Base-by-base conservation (phyloP, 129 eudicot species). In the Logfia minima region DNA sequence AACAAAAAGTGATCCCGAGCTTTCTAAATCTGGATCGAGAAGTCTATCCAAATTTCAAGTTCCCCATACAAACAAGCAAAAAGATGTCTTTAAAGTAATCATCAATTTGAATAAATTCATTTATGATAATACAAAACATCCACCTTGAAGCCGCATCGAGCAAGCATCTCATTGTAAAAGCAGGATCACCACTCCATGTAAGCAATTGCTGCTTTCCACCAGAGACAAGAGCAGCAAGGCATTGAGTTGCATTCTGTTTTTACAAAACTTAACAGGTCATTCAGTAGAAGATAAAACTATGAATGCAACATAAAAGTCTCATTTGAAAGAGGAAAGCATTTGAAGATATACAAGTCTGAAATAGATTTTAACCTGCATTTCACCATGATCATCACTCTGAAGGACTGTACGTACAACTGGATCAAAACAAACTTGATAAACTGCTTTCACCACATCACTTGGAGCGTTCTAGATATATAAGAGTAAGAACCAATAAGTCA, bases 101-200 rank as follows among this genome's bases (percentile, higher is more conserved):
- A 22, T 13, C 21, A 60, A 16, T 56, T 28, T 18, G 10, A 9
- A 73, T 2, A 18, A 10, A 75, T 22, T 34, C 26, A 37, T 11
- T 74, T 3, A 74, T 61, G 59, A 60, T 75, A 60, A 28, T 55
- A 22, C 61, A 23, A 23, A 67, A 5, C 3, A 63, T 72, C 60
- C 70, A 91, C 99, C 99, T 89, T 71, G 99, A 91, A 84, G 91
- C 94, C 55, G 90, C 99, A 84, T 94, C 99, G 28, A 94, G 96
- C 77, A 94, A 84, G 82, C 96, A 89, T 87, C 88, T 89, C 99
- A 94, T 94, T 39, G 92, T 84, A 68, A 81, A 87, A 75, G 89
- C 90, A 11, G 99, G 88, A 89, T 94, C 97, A 51, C 92, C 97
- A 71, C 83, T 83, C 99, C 99, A 94, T 26, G 82, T 29, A 69